Base-by-base conservation (phyloP, 2,329 filamentous ascomycete species). In the Nemania sp. region DNA sequence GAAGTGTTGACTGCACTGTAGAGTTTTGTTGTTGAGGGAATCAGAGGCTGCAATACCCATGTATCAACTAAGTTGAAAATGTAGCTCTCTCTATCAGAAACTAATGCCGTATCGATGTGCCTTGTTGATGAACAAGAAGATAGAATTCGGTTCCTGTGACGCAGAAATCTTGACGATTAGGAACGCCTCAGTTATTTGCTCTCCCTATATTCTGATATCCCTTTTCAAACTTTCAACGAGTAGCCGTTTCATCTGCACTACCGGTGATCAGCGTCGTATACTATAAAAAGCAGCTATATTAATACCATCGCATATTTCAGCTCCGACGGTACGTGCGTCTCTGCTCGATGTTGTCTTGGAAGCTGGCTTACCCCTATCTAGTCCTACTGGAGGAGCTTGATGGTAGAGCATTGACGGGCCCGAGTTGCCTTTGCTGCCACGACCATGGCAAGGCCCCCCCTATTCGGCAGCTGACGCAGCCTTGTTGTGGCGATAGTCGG, bases 391-490 rank as follows among this genome's bases (percentile, higher is more conserved):
- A 40, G 43, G 35, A 18, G 18, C 15, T 39, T 1, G 29, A 35
- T 43, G 34, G 40, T 47, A 46, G 46, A 39, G 25, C 34, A 40
- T 10, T 37, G 2, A 17, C 4, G n/a, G n/a, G n/a, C n/a, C n/a
- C n/a, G n/a, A n/a, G n/a, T n/a, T n/a, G n/a, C n/a, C n/a, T n/a
- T n/a, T n/a, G n/a, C n/a, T n/a, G n/a, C n/a, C n/a, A n/a, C n/a
- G n/a, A n/a, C n/a, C n/a, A n/a, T n/a, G n/a, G n/a, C n/a, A n/a
- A n/a, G n/a, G n/a, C n/a, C n/a, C n/a, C 37, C 21, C 42, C 18
- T 35, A 35, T 60, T 60, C 52, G 52, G 60, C 37, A 57, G 20
- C 57, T 51, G 10, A 10, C 43, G 32, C 34, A 59, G 46, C 51
- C 56, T 53, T 37, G 51, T n/a, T n/a, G 20, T 42, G 15, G 37